Conservation (phyloP, 108 stramenopile genomes). For the Cyclotella sp. region DNA sequence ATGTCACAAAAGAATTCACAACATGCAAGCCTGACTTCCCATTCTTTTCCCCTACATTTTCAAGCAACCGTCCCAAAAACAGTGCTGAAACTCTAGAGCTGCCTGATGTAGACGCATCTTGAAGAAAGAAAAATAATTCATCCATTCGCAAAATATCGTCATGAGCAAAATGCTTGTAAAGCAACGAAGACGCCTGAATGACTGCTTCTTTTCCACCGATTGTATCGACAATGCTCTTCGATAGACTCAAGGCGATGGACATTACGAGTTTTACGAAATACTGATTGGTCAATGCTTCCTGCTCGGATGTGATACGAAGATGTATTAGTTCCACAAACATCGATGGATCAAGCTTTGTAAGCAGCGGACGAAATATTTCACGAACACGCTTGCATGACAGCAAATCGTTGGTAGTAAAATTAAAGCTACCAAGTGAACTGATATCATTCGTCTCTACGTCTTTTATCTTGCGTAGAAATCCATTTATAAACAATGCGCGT, state of each 20-base stretch:
- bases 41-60: slow-evolving; percentile 5
- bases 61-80: slow-evolving; percentile 12
- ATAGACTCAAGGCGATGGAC: slow-evolving; percentile 1
- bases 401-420: neutral
- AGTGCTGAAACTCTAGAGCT: slow-evolving; percentile 4
- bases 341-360: neutral
- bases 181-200: neutral
- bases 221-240: neutral
- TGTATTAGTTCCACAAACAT: neutral
- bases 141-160: neutral
- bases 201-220: slow-evolving; percentile 10
- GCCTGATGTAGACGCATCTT: neutral
- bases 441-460: neutral
- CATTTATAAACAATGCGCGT: neutral
- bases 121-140: neutral
- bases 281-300: neutral
- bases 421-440: neutral
- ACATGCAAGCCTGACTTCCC: neutral
- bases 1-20: slow-evolving; percentile 8
- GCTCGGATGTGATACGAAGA: neutral
- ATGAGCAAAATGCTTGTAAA: slow-evolving; percentile 6
- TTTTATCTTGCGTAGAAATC: neutral
- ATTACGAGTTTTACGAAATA: neutral
- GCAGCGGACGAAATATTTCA: neutral
- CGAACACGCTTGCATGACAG: slow-evolving; percentile 2